These are phyloP conservation scores for Plasmopara halstedii DNA, from an alignment of 352 stramenopile species.

Conservation along the genomic window DNA sequence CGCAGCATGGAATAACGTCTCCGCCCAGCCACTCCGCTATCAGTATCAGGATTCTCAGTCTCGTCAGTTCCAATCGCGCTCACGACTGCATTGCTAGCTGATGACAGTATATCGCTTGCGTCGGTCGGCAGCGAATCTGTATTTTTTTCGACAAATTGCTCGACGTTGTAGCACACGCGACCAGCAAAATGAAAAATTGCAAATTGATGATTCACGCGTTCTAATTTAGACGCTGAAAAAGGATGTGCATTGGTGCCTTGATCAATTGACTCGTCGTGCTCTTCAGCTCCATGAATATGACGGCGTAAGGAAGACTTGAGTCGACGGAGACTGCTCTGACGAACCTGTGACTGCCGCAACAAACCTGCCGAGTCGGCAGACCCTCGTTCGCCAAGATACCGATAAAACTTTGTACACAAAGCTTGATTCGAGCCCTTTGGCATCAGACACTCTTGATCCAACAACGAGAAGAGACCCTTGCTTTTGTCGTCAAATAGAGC, in stretches of 20 bases:
- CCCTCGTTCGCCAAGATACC: constrained; percentile 38
- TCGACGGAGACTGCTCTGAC: constrained; percentile 41
- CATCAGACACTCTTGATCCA: constrained; percentile 82
- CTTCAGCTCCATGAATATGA: constrained; percentile 34
- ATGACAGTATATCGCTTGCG: constrained; percentile 39
- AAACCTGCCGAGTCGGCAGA: constrained; percentile 20
- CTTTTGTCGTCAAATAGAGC: constrained; percentile 75
- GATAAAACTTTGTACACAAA: constrained; percentile 75
- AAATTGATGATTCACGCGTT: constrained; percentile 76
- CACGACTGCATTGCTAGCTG: constrained; percentile 62
- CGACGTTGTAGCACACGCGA: constrained; percentile 62
- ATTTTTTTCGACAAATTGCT: constrained; percentile 85
- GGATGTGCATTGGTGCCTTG: constrained; percentile 30
- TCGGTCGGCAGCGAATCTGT: constrained; percentile 70
- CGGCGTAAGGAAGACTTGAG: constrained; percentile 59
- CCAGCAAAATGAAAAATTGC: constrained; percentile 79
- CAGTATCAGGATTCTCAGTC: constrained; percentile 29
- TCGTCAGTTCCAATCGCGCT: constrained; percentile 44
- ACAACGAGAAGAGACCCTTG: constrained; percentile 68
- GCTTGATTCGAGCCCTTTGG: constrained; percentile 78
- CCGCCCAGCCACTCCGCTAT: constrained; percentile 12
- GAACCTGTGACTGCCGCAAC: constrained; percentile 17
- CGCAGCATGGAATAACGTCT: constrained; percentile 48
- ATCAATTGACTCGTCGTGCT: constrained; percentile 27
- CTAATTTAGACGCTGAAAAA: constrained; percentile 79